Evolutionary conservation across 1,284 basidiomycete species (phyloP), one percentile per base, ranked within the genome.

Genomic region (Melampsora americana): DNA sequence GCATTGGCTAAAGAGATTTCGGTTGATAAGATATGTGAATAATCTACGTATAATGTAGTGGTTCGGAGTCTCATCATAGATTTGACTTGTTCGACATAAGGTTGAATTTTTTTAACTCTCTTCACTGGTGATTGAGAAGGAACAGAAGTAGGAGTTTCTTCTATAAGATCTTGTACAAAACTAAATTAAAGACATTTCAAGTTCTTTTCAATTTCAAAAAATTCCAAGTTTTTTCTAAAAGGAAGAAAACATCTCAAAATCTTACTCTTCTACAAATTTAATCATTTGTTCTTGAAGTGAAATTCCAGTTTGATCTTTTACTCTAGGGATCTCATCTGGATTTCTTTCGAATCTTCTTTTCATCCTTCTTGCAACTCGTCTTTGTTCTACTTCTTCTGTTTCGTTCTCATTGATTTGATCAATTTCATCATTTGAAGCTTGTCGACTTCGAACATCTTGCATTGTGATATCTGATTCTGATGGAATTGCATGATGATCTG

Each of bases 11-110:
- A 89, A 0, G 95, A 89, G 79, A 95, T 93, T 82, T 98, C 94
- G 75, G 89, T 88, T 81, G 91, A 89, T 28, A 97, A 87, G 28
- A 99, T 86, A 82, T 99, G 95, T 16, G 89, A 88, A 79, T 91
- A 98, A 85, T 98, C 95, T 83, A 99, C 91, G 81, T 96, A 99
- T 80, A 99, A 89, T 0, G 95, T 99, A 1, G 93, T 93, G 69
- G 95, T 86, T 82, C 94, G 90, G 82, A 92, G 93, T 82, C 95
- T 91, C 78, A 91, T 90, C 91, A 99, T 92, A 46, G 89, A 90
- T 81, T 91, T 90, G 80, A 99, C 91, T 84, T 96, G 94, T 77
- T 92, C 90, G 79, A 98, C 86, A 83, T 98, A 97, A 78, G 90
- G 86, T 67, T 89, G 86, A 39, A 35, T 35, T 9, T 35, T 35